phyloP scores from a whole-genome alignment of 805 yeast genomes.

The Candida germanica region DNA sequence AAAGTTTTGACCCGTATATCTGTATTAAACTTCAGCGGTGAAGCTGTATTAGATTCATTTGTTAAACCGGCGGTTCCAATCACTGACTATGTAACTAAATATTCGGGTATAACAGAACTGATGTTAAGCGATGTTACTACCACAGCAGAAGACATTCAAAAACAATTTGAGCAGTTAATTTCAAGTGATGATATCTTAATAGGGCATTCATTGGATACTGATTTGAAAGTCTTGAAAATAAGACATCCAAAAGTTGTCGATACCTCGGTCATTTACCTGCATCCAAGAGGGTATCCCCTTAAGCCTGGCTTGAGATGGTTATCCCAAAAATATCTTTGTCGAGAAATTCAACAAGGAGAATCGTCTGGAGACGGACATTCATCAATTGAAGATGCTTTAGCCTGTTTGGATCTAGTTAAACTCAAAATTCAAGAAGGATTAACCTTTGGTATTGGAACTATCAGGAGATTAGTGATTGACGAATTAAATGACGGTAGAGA shows the following conservation, averaged over 20 bases:
- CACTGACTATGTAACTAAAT: conserved; percentile 75
- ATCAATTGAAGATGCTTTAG: conserved; percentile 78
- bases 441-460: conserved; percentile 50
- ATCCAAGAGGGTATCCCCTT: conserved; percentile 77
- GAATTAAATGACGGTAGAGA: too few relatives aligned
- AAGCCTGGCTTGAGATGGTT: conserved; percentile 76
- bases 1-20: conserved; percentile 76
- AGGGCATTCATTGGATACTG: conserved; percentile 90
- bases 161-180: conserved; percentile 46
- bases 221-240: conserved; percentile 65
- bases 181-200: conserved; percentile 61
- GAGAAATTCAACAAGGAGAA: conserved; percentile 65
- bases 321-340: conserved; percentile 51
- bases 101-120: conserved; percentile 84
- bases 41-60: conserved; percentile 62
- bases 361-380: conserved; percentile 64
- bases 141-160: conserved; percentile 65
- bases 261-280: conserved; percentile 74
- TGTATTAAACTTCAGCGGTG: conserved; percentile 59
- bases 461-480: background rate
- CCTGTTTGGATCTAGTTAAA: conserved; percentile 76
- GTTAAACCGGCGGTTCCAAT: conserved; percentile 79
- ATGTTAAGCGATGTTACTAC: conserved; percentile 59
- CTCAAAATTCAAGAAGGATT: conserved; percentile 66
- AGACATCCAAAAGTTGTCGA: conserved; percentile 77